Evolutionary conservation across 345 rosid genomes (phyloP).

Genomic region (Pugionium cornutum): DNA sequence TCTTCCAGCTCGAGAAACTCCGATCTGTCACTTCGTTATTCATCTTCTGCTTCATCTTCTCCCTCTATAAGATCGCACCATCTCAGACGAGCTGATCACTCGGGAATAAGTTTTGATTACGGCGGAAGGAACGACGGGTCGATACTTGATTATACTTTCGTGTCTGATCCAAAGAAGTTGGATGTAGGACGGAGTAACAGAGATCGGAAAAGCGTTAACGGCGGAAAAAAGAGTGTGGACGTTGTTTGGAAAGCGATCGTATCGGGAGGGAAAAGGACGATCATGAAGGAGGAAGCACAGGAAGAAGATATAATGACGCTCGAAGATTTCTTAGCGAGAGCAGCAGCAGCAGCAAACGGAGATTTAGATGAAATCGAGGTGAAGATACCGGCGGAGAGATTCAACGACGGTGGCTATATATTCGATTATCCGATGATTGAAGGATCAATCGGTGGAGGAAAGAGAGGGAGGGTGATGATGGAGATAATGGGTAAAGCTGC

Average conservation of each 20-base stretch:
- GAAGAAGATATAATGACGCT: constrained; percentile 66
- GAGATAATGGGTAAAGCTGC: constrained; percentile 78
- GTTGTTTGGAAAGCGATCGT: constrained; percentile 93
- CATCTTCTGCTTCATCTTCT: constrained; percentile 52
- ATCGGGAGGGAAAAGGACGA: constrained; percentile 56
- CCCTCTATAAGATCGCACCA: constrained; percentile 37
- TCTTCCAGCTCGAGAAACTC: constrained; percentile 57
- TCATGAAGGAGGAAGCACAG: constrained; percentile 64
- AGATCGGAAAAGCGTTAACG: constrained; percentile 24
- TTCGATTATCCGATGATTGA: constrained; percentile 49
- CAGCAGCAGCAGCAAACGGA: constrained; percentile 39
- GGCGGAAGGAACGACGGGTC: not conserved
- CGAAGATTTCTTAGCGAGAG: constrained; percentile 84
- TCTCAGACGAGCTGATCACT: constrained; percentile 37
- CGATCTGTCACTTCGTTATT: constrained; percentile 61
- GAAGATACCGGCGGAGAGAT: constrained; percentile 46
- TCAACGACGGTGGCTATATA: constrained; percentile 49
- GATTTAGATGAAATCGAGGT: constrained; percentile 40
- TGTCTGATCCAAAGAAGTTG: constrained; percentile 22
- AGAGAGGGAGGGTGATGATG: constrained; percentile 73
- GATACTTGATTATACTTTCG: constrained; percentile 8
- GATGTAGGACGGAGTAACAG: constrained; percentile 31
- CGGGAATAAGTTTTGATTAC: constrained; percentile 18
- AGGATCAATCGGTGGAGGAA: constrained; percentile 30
- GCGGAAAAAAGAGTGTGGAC: constrained; percentile 52